A percentile compares a stretch with the other conserved stretches of the same genome.
phyloP scores from a whole-genome alignment of 108 stramenopile genomes.

The Skeletonema grethae region DNA sequence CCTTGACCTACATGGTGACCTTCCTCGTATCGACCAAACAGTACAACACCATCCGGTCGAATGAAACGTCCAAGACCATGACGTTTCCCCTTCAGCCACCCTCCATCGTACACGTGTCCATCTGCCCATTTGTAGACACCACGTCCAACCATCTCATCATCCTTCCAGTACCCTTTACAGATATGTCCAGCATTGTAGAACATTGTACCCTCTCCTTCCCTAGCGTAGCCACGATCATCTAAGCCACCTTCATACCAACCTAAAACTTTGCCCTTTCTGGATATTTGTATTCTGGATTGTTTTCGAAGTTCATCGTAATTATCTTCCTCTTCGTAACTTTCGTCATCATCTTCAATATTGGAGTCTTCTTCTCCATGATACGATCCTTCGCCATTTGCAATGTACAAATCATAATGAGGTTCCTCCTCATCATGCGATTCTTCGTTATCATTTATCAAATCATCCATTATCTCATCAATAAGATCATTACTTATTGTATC shows the following conservation, averaged over 20 bases:
- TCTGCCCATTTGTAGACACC: constrained; percentile 35
- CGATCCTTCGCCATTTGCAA: background rate
- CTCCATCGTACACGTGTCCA: constrained; percentile 43
- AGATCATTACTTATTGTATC: constrained; percentile 14
- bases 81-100: constrained; percentile 34
- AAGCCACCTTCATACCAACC: constrained; percentile 44
- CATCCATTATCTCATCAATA: constrained; percentile 34
- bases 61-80: constrained; percentile 43
- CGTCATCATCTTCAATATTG: background rate
- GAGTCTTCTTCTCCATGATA: background rate
- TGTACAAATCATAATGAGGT: background rate
- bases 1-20: constrained; percentile 44
- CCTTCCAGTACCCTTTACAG: constrained; percentile 33
- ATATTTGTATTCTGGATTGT: constrained; percentile 19
- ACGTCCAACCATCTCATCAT: constrained; percentile 45
- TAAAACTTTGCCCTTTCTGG: constrained; percentile 32
- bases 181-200: constrained; percentile 47
- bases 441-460: background rate
- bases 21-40: constrained; percentile 40
- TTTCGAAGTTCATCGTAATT: background rate
- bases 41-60: constrained; percentile 38
- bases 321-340: background rate
- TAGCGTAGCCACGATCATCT: constrained; percentile 26
- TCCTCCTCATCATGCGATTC: background rate
- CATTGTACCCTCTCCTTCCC: constrained; percentile 34